phyloP scores from a whole-genome alignment of 2,329 filamentous ascomycete species.

The Fusarium avenaceum region DNA sequence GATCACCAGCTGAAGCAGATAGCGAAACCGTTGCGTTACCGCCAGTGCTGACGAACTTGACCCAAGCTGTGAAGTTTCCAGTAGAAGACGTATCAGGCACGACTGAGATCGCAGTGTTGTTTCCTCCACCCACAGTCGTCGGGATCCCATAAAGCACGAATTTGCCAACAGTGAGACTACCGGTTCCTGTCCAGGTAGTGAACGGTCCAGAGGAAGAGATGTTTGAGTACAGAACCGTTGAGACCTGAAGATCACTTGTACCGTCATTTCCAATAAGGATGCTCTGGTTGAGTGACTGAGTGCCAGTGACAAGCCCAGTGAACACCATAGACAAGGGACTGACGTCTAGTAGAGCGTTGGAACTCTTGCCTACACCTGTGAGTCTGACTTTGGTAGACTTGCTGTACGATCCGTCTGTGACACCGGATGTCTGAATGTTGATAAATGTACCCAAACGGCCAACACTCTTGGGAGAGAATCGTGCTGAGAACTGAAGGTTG shows the following conservation, averaged over 20 bases:
- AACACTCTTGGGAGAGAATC: slow-evolving; percentile 57
- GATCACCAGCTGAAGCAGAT: slow-evolving; percentile 63
- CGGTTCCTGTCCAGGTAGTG: slow-evolving; percentile 53
- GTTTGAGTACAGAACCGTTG: slow-evolving; percentile 59
- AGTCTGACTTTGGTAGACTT: slow-evolving; percentile 61
- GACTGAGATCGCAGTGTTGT: slow-evolving; percentile 57
- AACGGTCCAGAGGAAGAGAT: slow-evolving; percentile 62
- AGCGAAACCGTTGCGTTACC: slow-evolving; percentile 64
- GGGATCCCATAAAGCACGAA: slow-evolving; percentile 66
- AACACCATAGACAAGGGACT: slow-evolving; percentile 65
- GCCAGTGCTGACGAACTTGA: slow-evolving; percentile 63
- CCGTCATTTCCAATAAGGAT: slow-evolving; percentile 65
- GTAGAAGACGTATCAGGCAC: slow-evolving; percentile 61
- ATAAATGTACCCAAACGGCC: slow-evolving; percentile 64
- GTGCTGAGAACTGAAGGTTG: slow-evolving; percentile 59
- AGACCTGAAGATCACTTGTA: slow-evolving; percentile 60
- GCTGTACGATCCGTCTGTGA: slow-evolving; percentile 59
- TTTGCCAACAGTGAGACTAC: slow-evolving; percentile 58
- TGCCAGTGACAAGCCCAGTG: slow-evolving; percentile 62
- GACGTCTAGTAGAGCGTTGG: slow-evolving; percentile 60
- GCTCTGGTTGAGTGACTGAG: slow-evolving; percentile 57
- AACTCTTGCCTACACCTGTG: slow-evolving; percentile 63
- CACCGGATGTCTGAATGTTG: slow-evolving; percentile 63
- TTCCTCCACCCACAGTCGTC: slow-evolving; percentile 57
- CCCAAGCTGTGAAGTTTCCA: slow-evolving; percentile 65